phyloP scores from a whole-genome alignment of 208 protist species.

The Trypanosoma cruzi region DNA sequence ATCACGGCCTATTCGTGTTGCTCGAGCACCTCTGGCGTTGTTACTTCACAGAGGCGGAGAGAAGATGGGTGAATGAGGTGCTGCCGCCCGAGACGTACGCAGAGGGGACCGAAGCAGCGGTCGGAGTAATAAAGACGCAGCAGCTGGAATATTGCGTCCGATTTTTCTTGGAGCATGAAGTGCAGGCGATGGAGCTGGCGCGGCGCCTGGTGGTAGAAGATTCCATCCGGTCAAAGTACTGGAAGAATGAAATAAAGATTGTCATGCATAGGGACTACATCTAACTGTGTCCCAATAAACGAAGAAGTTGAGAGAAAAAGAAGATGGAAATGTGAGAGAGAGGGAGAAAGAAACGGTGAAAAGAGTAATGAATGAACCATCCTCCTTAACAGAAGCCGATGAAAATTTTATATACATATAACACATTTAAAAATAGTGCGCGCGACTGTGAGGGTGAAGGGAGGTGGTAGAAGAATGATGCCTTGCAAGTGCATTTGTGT shows the following conservation, averaged over 20 bases:
- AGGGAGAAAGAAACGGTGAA: not conserved
- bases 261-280: conserved; percentile 66
- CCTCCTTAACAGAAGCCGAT: not conserved
- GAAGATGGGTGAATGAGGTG: conserved; percentile 18
- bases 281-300: not conserved
- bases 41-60: conserved; percentile 40
- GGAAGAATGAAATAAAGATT: conserved; percentile 53
- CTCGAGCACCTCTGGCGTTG: conserved; percentile 64
- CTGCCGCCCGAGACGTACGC: conserved; percentile 47
- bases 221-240: conserved; percentile 73
- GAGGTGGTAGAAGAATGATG: not conserved
- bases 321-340: not conserved
- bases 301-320: not conserved
- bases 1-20: conserved; percentile 44
- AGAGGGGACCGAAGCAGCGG: conserved; percentile 2
- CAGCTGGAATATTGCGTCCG: conserved; percentile 4
- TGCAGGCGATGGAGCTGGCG: conserved; percentile 50
- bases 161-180: conserved; percentile 49
- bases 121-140: not conserved
- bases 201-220: conserved; percentile 55
- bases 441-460: not conserved
- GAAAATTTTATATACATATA: not conserved
- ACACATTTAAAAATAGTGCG: not conserved
- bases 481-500: not conserved
- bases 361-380: not conserved